phyloP scores from a whole-genome alignment of 2,329 filamentous ascomycete species.

The Hypomyces rosellus region DNA sequence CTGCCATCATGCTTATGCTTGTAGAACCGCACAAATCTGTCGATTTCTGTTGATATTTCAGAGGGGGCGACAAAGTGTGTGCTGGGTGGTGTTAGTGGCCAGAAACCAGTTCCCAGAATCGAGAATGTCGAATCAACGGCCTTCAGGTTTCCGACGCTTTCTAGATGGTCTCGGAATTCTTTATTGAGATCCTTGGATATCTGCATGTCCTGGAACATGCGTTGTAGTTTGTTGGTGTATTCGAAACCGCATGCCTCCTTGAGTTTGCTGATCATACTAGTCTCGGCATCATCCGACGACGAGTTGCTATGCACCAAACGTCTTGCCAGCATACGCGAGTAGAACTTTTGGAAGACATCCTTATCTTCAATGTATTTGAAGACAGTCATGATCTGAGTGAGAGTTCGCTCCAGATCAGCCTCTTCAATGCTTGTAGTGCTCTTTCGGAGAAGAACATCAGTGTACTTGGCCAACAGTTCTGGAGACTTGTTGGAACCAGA shows the following conservation, averaged over 20 bases:
- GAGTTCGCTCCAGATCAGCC: slow-evolving; percentile 80
- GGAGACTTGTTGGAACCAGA: slow-evolving; percentile 89
- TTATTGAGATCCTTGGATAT: slow-evolving; percentile 96
- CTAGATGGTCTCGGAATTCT: slow-evolving; percentile 72
- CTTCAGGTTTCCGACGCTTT: slow-evolving; percentile 53
- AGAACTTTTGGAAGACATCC: slow-evolving; percentile 99
- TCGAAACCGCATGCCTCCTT: slow-evolving; percentile 99
- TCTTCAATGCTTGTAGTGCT: slow-evolving; percentile 90
- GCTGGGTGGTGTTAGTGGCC: slow-evolving; percentile 81
- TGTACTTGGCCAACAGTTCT: slow-evolving; percentile 91
- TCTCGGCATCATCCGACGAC: slow-evolving; percentile 94
- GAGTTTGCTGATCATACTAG: slow-evolving; percentile 98
- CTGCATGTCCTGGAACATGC: slow-evolving; percentile 99
- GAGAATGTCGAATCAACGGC: slow-evolving; percentile 81
- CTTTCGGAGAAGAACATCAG: slow-evolving; percentile 87
- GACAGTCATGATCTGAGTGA: slow-evolving; percentile 95
- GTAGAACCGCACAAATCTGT: slow-evolving; percentile 87
- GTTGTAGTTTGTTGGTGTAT: slow-evolving; percentile 98
- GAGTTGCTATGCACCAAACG: slow-evolving; percentile 92
- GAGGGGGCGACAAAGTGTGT: slow-evolving; percentile 84
- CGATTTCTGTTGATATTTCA: slow-evolving; percentile 79
- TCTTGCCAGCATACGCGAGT: slow-evolving; percentile 92
- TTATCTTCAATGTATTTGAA: slow-evolving; percentile 99
- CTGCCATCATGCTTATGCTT: slow-evolving; percentile 93
- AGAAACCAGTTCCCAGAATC: slow-evolving; percentile 93